Base-by-base conservation (phyloP, 345 rosid genomes). In the Eucalyptus curtisii region DNA sequence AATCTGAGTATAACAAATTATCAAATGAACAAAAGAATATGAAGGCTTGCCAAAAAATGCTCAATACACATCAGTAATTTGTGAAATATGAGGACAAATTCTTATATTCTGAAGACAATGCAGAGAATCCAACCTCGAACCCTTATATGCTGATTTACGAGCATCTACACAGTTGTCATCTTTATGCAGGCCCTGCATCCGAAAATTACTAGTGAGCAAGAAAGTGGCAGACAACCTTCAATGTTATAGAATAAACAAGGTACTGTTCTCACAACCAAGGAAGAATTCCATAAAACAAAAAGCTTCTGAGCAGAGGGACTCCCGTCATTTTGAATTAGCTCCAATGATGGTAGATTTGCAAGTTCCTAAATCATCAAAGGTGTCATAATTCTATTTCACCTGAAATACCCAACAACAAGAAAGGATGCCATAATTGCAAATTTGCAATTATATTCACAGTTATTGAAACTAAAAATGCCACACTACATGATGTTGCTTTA, bases 281-380 rank as follows among this genome's bases (percentile, higher is more conserved):
- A 59, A 66, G 99, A 94, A 95, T 96, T 97, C 99, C 99, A 97
- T 80, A 97, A 92, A 86, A 92, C 95, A 93, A 97, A 97, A 90
- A 89, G 93, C 92, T 97, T 97, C 85, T 90, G 91, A 85, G 99
- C 91, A 90, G 99, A 93, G 88, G 98, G 99, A 91, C 99, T 97
- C 88, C 99, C 99, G 89, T 97, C 99, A 49, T 94, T 96, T 82
- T 93, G 91, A 90, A 97, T 91, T 90, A 97, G 93, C 93, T 96
- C 97, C 91, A 97, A 87, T 86, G 94, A 92, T 86, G 97, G 91
- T 86, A 97, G 91, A 91, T 95, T 96, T 90, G 98, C 99, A 86
- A 97, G 98, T 91, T 97, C 99, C 99, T 97, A 87, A 92, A 93
- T 87, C 92, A 93, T 89, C 84, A 92, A 52, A 89, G 80, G 42